Conservation (phyloP, 2,329 filamentous ascomycete genomes). For the Cadophora luteo-olivacea region DNA sequence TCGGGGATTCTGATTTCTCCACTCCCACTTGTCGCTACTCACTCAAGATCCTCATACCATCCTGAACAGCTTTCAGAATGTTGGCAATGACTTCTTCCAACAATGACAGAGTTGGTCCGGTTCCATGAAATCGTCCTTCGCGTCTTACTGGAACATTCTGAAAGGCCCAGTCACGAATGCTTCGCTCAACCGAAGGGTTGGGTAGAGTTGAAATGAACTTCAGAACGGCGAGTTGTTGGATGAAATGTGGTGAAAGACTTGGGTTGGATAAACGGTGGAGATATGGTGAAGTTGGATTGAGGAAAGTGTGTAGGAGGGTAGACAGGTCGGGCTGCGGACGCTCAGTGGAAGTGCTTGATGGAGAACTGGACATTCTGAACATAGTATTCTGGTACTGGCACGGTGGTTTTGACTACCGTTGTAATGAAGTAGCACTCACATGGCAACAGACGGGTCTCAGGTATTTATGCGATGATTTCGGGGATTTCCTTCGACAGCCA, state of each 20-base stretch:
- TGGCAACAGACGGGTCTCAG: no score
- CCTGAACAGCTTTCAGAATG: slow-evolving; percentile 3
- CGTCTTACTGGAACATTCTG: not conserved
- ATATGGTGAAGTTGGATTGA: not conserved
- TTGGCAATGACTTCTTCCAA: not conserved
- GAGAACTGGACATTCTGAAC: not conserved
- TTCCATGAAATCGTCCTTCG: not conserved
- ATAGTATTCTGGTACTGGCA: no score
- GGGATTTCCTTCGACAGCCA: no score
- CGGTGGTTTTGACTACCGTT: no score
- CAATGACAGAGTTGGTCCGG: not conserved
- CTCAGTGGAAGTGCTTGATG: not conserved
- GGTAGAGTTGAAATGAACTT: not conserved
- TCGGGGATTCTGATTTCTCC: not conserved
- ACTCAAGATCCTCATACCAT: not conserved
- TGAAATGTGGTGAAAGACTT: not conserved
- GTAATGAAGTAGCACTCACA: no score
- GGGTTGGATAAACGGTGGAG: not conserved
- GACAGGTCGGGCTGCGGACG: not conserved
- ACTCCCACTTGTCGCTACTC: not conserved
- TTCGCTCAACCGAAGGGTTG: not conserved
- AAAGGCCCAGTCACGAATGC: not conserved
- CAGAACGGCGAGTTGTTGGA: not conserved
- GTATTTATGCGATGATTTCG: no score
- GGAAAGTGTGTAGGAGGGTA: not conserved